Base-by-base conservation (phyloP, 2,329 filamentous ascomycete species). In the Botryotinia convoluta region DNA sequence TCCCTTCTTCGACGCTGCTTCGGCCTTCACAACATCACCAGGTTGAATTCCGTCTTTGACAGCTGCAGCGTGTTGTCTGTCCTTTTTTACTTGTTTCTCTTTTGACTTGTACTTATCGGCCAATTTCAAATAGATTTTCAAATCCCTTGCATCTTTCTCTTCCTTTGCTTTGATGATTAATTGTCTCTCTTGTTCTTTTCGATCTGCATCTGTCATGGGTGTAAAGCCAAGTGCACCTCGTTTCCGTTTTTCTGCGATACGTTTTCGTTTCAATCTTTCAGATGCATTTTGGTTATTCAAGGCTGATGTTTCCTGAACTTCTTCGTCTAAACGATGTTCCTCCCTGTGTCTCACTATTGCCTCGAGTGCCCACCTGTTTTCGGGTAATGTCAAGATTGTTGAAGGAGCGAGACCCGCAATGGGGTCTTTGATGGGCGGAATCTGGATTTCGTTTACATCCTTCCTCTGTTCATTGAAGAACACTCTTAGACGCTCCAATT, bases 221-320 rank as follows among this genome's bases (percentile, higher is more conserved):
- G 65, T 57, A 42, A 68, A 68, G 0, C 65, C 65, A 26, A 57
- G 35, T 2, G 35, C 14, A 42, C 65, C 65, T 39, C 35, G 65
- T 22, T 22, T 57, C 20, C 65, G 18, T 32, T 26, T 57, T 32
- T 57, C 48, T 1, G 65, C 48, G 5, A 68, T 39, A 32, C 65
- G 65, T 42, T 57, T 57, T 8, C 65, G 65, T 57, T 68, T 68
- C 35, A 57, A 32, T 68, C 65, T 57, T 42, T 57, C 65, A 29
- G 65, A 68, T 2, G 65, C 65, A 32, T 68, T 57, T 16, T 42
- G 65, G 7, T 42, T 39, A 29, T 68, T 57, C 65, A 57, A 26
- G 18, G 65, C 48, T 29, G 26, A 37, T 37, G 35, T 32, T 32
- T 57, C 65, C 14, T 57, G 65, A 26, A 42, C 48, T 42, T 68